These are phyloP conservation scores for Ramalina intermedia DNA, from an alignment of 495 filamentous ascomycete genomes.

Conservation along the genomic window DNA sequence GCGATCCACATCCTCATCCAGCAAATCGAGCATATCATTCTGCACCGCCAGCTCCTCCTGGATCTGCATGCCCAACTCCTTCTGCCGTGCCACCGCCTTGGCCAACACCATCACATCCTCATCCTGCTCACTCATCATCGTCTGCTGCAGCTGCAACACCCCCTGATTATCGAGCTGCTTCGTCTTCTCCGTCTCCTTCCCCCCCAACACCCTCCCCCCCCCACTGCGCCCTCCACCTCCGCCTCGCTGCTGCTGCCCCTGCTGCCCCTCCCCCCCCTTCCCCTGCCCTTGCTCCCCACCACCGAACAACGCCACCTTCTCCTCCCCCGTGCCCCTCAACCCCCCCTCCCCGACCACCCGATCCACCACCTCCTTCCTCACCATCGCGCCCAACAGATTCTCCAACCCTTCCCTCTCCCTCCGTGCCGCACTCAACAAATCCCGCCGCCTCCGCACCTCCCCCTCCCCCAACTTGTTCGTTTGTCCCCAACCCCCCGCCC, in stretches of 20 bases:
- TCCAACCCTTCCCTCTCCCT: conserved; percentile 83
- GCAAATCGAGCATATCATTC: conserved; percentile 59
- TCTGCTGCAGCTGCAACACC: conserved; percentile 68
- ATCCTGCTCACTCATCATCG: conserved; percentile 81
- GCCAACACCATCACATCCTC: conserved; percentile 59
- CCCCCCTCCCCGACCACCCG: conserved; percentile 51
- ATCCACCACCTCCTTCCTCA: conserved; percentile 37
- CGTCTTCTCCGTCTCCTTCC: conserved; percentile 77
- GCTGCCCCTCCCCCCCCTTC: no score
- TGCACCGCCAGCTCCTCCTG: conserved; percentile 75
- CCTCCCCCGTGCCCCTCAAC: conserved; percentile 76
- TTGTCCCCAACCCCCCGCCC: conserved; percentile 19
- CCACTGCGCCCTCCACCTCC: conserved; percentile 8
- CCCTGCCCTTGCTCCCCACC: no score
- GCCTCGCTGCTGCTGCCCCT: no score
- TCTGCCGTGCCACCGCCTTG: conserved; percentile 64
- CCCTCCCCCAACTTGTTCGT: conserved; percentile 54
- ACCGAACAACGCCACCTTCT: conserved; percentile 14
- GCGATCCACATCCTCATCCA: conserved; percentile 63
- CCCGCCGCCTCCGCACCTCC: conserved; percentile 68
- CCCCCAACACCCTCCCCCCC: conserved; percentile 53
- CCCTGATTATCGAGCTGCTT: conserved; percentile 83
- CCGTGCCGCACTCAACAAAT: conserved; percentile 60
- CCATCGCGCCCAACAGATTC: conserved; percentile 59
- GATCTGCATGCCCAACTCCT: conserved; percentile 74